A percentile compares a stretch with the other conserved stretches of the same genome.
These are phyloP conservation scores for Geopyxis carbonaria DNA, from an alignment of 495 filamentous ascomycete genomes.

Conservation along the genomic window DNA sequence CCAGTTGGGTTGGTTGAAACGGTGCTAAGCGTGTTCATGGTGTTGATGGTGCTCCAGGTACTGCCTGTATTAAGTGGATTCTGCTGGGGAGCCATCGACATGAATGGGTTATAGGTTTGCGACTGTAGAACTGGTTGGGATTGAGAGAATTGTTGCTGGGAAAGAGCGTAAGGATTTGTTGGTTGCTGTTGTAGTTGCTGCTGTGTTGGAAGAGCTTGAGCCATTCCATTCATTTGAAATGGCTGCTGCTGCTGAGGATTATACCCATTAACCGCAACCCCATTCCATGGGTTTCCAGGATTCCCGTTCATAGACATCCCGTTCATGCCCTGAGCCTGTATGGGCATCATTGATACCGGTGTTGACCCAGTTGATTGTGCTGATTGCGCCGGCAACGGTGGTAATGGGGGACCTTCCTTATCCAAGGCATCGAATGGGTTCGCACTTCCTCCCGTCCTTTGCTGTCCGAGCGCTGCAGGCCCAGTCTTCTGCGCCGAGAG, in stretches of 20 bases:
- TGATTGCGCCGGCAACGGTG: slow-evolving; percentile 11
- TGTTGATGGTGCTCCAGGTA: slow-evolving; percentile 1
- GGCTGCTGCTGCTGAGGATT: too few species aligned
- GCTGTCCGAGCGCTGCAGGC: slow-evolving; percentile 18
- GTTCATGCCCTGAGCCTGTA: too few species aligned
- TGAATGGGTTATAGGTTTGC: background rate
- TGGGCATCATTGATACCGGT: too few species aligned
- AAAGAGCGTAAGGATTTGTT: slow-evolving; percentile 7
- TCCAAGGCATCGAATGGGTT: slow-evolving; percentile 52
- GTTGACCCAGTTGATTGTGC: too few species aligned
- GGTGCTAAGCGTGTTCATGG: slow-evolving; percentile 14
- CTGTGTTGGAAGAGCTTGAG: slow-evolving; percentile 26
- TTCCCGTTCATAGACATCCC: too few species aligned
- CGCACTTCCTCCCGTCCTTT: slow-evolving; percentile 15
- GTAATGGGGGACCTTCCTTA: slow-evolving; percentile 16
- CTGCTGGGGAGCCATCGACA: too few species aligned
- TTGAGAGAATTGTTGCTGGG: slow-evolving; percentile 26
- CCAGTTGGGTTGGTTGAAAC: too few species aligned
- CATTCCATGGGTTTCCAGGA: too few species aligned
- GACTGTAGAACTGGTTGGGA: slow-evolving; percentile 14
- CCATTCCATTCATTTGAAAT: too few species aligned
- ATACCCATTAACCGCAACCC: too few species aligned
- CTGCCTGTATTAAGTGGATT: background rate
- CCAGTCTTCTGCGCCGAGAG: slow-evolving; percentile 32
- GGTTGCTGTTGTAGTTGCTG: slow-evolving; percentile 27